Conservation (phyloP, 257 asterid species). For the Nicotiana tomentosiformis region DNA sequence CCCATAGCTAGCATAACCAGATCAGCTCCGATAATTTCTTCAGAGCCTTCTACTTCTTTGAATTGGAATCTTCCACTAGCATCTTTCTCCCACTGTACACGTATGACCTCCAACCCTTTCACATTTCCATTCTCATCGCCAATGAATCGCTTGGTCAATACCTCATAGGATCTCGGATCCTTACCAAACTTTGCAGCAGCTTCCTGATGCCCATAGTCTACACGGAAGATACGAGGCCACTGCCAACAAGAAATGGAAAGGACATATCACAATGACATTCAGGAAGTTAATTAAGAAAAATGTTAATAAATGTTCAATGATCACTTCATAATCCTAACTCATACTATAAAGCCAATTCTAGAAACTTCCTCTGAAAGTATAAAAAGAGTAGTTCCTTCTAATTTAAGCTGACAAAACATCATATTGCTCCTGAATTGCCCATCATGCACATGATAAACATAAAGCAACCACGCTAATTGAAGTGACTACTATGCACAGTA, state of each 20-base stretch:
- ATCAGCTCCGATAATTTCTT: slow-evolving; percentile 85
- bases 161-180: slow-evolving; percentile 95
- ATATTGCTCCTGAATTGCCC: background rate
- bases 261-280: background rate
- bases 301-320: background rate
- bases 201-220: slow-evolving; percentile 97
- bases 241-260: slow-evolving; percentile 18
- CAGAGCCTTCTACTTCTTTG: slow-evolving; percentile 93
- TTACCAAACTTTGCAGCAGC: slow-evolving; percentile 86
- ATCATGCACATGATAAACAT: background rate
- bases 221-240: slow-evolving; percentile 97
- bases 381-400: background rate
- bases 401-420: background rate
- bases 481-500: no score
- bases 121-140: slow-evolving; percentile 79
- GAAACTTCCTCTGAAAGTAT: background rate
- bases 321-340: background rate
- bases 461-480: background rate
- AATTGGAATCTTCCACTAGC: slow-evolving; percentile 75
- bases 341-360: background rate
- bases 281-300: background rate
- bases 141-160: slow-evolving; percentile 79
- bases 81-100: slow-evolving; percentile 91
- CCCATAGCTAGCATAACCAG: slow-evolving; percentile 95
- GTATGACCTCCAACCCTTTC: slow-evolving; percentile 76